Conservation (phyloP, 345 rosid species). For the Brassica nigra region DNA sequence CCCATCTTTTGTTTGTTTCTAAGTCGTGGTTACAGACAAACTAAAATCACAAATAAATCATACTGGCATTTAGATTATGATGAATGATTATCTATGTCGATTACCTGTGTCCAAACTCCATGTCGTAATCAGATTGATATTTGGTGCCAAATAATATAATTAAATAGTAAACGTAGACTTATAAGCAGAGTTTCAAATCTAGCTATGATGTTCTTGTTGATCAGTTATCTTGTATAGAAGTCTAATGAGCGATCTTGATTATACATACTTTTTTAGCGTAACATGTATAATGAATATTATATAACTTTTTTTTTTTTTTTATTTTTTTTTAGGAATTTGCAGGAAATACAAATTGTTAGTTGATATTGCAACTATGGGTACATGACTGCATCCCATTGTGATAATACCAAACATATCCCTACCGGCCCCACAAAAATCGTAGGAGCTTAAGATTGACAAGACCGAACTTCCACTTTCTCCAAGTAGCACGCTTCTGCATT, state of each 20-base stretch:
- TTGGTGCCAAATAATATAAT: slow-evolving; percentile 5
- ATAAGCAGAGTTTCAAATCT: neutral
- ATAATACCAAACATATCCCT: no score
- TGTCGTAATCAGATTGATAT: slow-evolving; percentile 18
- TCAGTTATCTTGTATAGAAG: neutral
- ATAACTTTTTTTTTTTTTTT: no score
- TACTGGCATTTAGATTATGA: neutral
- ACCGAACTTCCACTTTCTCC: no score
- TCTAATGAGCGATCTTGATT: neutral
- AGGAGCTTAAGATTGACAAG: no score
- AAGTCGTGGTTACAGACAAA: slow-evolving; percentile 2
- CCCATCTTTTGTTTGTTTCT: slow-evolving; percentile 25
- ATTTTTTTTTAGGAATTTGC: no score
- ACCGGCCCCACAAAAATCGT: no score
- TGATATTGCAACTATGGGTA: no score
- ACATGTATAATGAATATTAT: neutral
- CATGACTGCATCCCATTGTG: no score
- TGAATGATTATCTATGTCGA: neutral
- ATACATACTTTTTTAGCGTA: neutral
- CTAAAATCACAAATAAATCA: neutral
- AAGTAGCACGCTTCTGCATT: no score
- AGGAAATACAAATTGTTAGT: no score
- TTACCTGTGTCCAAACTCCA: neutral
- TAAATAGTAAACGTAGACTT: neutral
- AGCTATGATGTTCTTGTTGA: neutral